Conservation (phyloP, 1,284 basidiomycete genomes). For the Volvariella volvacea region DNA sequence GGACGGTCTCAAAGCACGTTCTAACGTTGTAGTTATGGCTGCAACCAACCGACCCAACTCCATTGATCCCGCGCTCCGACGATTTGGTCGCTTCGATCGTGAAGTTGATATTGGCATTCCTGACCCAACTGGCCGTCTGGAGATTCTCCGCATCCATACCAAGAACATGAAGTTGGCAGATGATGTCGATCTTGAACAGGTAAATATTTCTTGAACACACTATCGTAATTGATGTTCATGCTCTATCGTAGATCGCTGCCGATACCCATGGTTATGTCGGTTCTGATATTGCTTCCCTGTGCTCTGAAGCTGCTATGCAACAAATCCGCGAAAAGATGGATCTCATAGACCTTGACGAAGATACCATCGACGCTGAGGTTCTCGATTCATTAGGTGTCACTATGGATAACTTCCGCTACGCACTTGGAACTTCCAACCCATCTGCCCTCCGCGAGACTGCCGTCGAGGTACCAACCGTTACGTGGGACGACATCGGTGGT, state of each 20-base stretch:
- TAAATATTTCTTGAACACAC: constrained; percentile 19
- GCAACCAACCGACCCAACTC: constrained; percentile 99
- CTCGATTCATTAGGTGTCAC: constrained; percentile 94
- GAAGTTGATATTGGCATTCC: constrained; percentile 99
- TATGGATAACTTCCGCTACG: constrained; percentile 99
- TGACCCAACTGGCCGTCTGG: constrained; percentile 96
- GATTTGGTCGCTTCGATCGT: constrained; percentile 98
- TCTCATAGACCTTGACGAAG: constrained; percentile 87
- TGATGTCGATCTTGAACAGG: constrained; percentile 96
- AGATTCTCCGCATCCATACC: constrained; percentile 98
- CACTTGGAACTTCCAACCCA: constrained; percentile 92
- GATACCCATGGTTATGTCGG: constrained; percentile 99
- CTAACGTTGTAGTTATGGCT: constrained; percentile 99
- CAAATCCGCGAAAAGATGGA: constrained; percentile 99
- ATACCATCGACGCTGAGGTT: constrained; percentile 96
- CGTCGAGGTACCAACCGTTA: constrained; percentile 83
- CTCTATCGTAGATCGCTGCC: constrained; percentile 72
- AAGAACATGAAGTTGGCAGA: constrained; percentile 99
- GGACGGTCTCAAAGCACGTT: constrained; percentile 98
- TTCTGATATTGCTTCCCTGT: constrained; percentile 94
- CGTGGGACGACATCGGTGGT: constrained; percentile 99
- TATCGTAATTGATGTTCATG: constrained; percentile 6
- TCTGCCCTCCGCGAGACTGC: constrained; percentile 95
- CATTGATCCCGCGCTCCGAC: constrained; percentile 95
- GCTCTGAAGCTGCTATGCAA: constrained; percentile 97